Percentiles rank a stretch among this genome's conserved stretches.
Conservation (phyloP, 306 rosid genomes). For the Alnus glutinosa region DNA sequence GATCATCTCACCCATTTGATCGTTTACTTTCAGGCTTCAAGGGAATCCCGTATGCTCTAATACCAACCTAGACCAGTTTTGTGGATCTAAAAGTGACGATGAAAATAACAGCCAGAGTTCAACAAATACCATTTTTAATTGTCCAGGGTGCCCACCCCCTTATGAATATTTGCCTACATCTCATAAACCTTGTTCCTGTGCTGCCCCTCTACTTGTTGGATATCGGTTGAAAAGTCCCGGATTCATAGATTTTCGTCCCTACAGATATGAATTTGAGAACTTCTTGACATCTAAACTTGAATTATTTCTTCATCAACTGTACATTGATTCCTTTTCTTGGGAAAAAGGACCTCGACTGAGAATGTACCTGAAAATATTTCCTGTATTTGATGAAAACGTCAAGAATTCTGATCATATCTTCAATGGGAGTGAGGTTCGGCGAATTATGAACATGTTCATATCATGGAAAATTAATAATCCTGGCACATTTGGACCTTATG, state of each 20-base stretch:
- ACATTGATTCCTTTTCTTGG: conserved; percentile 50
- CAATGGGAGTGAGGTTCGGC: conserved; percentile 54
- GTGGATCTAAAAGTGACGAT: conserved; percentile 46
- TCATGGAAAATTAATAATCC: conserved; percentile 60
- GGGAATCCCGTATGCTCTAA: conserved; percentile 84
- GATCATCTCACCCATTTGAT: neutral
- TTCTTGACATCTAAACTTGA: conserved; percentile 49
- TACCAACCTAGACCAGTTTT: conserved; percentile 42
- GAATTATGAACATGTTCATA: conserved; percentile 56
- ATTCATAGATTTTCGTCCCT: conserved; percentile 62
- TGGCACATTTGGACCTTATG: conserved; percentile 80
- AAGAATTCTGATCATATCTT: conserved; percentile 33
- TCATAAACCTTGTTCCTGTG: conserved; percentile 61
- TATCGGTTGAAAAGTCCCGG: conserved; percentile 96
- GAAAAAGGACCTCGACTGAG: conserved; percentile 70
- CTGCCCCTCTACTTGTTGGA: conserved; percentile 55
- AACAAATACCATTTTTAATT: conserved; percentile 35
- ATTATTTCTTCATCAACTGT: conserved; percentile 49
- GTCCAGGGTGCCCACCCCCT: conserved; percentile 67
- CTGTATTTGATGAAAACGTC: conserved; percentile 28
- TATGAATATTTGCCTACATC: conserved; percentile 47
- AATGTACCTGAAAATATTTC: conserved; percentile 71
- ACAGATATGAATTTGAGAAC: conserved; percentile 29
- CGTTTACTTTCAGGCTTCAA: conserved; percentile 60
- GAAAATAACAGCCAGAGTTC: conserved; percentile 18